phyloP scores from a whole-genome alignment of 1,284 basidiomycete genomes.

The Chalciporus sp. region DNA sequence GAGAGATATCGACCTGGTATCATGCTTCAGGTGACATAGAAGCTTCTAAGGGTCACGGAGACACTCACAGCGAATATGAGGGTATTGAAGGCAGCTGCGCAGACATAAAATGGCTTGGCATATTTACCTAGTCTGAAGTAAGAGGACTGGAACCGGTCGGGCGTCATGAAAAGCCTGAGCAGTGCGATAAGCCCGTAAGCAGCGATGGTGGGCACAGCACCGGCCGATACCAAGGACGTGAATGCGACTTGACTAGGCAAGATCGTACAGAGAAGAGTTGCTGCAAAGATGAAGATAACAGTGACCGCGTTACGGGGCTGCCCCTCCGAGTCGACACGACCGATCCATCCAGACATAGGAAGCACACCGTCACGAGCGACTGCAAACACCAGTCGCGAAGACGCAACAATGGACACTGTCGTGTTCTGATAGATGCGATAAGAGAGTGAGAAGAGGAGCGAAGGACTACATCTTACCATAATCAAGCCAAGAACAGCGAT shows the following conservation, averaged over 20 bases:
- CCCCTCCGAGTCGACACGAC: constrained; percentile 64
- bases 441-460: background rate
- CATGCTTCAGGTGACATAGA: background rate
- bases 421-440: constrained; percentile 60
- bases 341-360: constrained; percentile 80
- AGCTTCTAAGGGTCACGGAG: background rate
- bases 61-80: constrained; percentile 68
- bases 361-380: constrained; percentile 88
- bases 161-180: constrained; percentile 73
- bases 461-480: constrained; percentile 49
- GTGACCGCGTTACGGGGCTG: constrained; percentile 83
- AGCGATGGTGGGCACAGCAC: constrained; percentile 79
- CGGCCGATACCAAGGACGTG: constrained; percentile 82
- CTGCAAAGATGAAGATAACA: constrained; percentile 77
- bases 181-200: constrained; percentile 80
- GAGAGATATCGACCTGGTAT: constrained; percentile 70
- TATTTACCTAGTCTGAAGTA: constrained; percentile 71
- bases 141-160: constrained; percentile 70
- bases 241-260: constrained; percentile 86
- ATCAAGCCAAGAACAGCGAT: constrained; percentile 79
- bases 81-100: constrained; percentile 69
- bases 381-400: constrained; percentile 83
- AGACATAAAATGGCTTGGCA: constrained; percentile 67
- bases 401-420: constrained; percentile 79
- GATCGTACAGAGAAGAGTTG: constrained; percentile 76